Evolutionary conservation across 306 rosid genomes (phyloP).

Genomic region (Coriaria nepalensis): DNA sequence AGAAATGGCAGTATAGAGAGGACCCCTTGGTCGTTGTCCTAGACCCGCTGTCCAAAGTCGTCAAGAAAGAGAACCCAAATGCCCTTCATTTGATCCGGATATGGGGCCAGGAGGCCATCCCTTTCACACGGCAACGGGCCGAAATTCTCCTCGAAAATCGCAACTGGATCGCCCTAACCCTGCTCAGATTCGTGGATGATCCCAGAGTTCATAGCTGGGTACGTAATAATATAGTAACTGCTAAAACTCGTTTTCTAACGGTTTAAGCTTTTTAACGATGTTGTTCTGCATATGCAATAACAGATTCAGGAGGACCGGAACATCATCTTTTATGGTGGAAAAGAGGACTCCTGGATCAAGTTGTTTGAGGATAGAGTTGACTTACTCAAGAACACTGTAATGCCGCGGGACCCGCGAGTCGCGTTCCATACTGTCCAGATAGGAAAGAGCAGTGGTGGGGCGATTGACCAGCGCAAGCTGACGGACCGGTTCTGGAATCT

Average conservation of each 20-base stretch:
- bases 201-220: conserved; percentile 15
- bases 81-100: conserved; percentile 18
- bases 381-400: conserved; percentile 21
- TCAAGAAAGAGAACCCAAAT: conserved; percentile 1
- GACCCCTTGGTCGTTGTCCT: conserved; percentile 24
- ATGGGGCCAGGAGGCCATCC: conserved; percentile 16
- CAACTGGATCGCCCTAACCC: conserved; percentile 4
- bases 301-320: conserved; percentile 39
- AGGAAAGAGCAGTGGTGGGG: conserved; percentile 17
- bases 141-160: conserved; percentile 2
- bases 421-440: conserved; percentile 19
- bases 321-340: conserved; percentile 56
- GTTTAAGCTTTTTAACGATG: no score
- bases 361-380: conserved; percentile 33
- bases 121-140: not conserved
- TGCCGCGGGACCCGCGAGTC: not conserved
- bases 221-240: not conserved
- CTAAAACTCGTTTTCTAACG: no score
- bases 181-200: conserved; percentile 6
- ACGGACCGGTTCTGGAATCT: conserved; percentile 32
- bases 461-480: conserved; percentile 13
- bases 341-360: conserved; percentile 50
- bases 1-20: conserved; percentile 25
- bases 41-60: conserved; percentile 14
- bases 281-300: not conserved